Base-by-base conservation (phyloP, 2,329 filamentous ascomycete genomes). In the Aspergillus fumigatus region DNA sequence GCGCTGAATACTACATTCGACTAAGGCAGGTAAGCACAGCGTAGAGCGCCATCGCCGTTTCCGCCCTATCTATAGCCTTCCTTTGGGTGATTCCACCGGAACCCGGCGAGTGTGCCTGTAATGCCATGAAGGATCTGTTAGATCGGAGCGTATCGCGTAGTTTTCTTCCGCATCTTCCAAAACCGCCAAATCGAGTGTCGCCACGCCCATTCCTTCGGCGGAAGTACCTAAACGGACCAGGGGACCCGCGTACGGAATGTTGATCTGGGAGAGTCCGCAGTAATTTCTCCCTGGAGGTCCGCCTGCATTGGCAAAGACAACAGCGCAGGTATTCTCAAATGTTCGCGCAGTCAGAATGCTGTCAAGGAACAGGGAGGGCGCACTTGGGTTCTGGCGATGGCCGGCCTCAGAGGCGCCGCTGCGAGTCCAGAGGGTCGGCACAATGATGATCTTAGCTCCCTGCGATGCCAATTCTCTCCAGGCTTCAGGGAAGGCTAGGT, bases 291-390 rank as follows among this genome's bases (percentile, higher is more conserved):
- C 78, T 2, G 76, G 68, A 1, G 79, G 79, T 0, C 81, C 81
- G 4, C 80, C 82, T 0, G 79, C 81, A 63, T 84, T 84, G n/a
- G 77, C 77, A 64, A 83, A 84, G 0, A 83, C 69, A 49, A 84
- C 72, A 2, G 79, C 79, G 60, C 80, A 83, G 2, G 81, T 84
- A 61, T 84, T 84, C 63, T 84, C 82, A 68, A 82, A 84, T 35
- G 80, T 77, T 9, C 81, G 69, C 1, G 80, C 74, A 21, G 80
- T 80, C 7, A 83, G 64, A 55, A 78, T 77, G 4, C 67, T 72
- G 52, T 82, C 78, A 35, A 84, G 59, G 59, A 84, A 84, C 11
- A 81, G 65, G 1, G 73, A 75, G 60, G 83, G 80, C 0, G 79
- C 73, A 1, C 68, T 65, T 0, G 80, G 79, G 59, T 83, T 83